Conservation (phyloP, 2,329 filamentous ascomycete species). For the Pyricularia pennisetigena region DNA sequence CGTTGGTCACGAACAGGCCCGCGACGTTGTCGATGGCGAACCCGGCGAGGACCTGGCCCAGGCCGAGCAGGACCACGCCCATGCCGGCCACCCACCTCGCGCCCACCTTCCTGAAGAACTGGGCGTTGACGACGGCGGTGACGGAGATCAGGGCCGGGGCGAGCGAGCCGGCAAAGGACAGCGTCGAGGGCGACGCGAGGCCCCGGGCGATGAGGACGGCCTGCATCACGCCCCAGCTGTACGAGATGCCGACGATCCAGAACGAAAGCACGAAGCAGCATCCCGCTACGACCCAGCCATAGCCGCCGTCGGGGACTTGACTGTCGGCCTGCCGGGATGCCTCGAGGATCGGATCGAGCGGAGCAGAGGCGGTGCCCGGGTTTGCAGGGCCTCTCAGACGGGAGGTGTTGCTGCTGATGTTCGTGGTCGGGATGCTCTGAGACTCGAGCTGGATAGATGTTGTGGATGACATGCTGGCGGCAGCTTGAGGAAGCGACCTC, state of each 20-base stretch:
- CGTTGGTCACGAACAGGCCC: conserved; percentile 36
- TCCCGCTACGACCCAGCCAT: conserved; percentile 45
- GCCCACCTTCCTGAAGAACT: conserved; percentile 39
- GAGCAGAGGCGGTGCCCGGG: not conserved
- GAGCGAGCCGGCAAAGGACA: conserved; percentile 50
- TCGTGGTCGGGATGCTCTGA: not conserved
- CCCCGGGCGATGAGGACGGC: conserved; percentile 39
- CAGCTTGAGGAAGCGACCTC: no score
- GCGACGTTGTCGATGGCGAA: conserved; percentile 33
- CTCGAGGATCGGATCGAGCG: conserved; percentile 7
- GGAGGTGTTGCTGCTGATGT: not conserved
- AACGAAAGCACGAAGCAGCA: conserved; percentile 41
- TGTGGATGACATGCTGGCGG: not conserved
- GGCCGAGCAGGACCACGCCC: conserved; percentile 39
- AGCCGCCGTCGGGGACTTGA: conserved; percentile 39
- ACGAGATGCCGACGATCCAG: conserved; percentile 46
- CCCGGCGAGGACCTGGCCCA: conserved; percentile 35
- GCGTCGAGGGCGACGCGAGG: conserved; percentile 36
- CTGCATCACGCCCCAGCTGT: conserved; percentile 53
- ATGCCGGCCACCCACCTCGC: conserved; percentile 32
- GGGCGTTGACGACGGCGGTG: conserved; percentile 40
- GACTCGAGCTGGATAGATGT: not conserved
- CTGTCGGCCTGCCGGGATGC: conserved; percentile 8
- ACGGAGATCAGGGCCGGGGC: conserved; percentile 38
- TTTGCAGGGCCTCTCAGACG: not conserved